Percentiles rank a stretch among this genome's conserved stretches.
Evolutionary conservation across 2,329 filamentous ascomycete genomes (phyloP).

Genomic region (Triangularia verruculosa): DNA sequence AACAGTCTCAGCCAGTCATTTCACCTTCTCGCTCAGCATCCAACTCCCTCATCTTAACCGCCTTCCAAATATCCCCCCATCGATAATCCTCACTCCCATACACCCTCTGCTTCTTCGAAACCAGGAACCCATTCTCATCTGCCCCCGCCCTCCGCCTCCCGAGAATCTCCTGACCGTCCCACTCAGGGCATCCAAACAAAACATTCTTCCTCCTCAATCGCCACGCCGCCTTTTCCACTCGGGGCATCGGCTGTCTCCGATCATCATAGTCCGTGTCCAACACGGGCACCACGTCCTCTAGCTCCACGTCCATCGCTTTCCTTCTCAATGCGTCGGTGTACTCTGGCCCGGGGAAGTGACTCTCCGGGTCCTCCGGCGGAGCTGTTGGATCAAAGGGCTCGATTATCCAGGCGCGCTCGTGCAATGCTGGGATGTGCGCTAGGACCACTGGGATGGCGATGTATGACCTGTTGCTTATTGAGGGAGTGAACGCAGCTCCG

Average conservation of each 20-base stretch:
- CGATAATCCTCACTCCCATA: conserved; percentile 26
- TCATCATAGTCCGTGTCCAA: conserved; percentile 21
- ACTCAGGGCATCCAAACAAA: conserved; percentile 17
- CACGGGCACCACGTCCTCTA: conserved; percentile 18
- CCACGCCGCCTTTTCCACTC: conserved; percentile 12
- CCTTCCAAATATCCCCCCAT: conserved; percentile 13
- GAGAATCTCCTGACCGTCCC: background rate
- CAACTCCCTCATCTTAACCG: background rate
- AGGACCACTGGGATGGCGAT: conserved; percentile 22
- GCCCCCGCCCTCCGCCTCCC: no score
- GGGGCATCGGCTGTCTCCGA: conserved; percentile 1
- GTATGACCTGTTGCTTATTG: conserved; percentile 19
- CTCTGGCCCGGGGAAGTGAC: conserved; percentile 12
- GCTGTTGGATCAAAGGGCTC: conserved; percentile 24
- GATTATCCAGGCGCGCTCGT: conserved; percentile 23
- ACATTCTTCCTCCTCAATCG: conserved; percentile 14
- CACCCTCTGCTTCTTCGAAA: conserved; percentile 23
- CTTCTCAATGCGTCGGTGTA: background rate
- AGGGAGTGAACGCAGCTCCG: conserved; percentile 10
- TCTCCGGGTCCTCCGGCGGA: conserved; percentile 1
- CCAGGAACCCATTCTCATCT: conserved; percentile 4
- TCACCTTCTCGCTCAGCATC: background rate
- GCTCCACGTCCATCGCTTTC: background rate
- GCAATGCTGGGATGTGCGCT: conserved; percentile 18
- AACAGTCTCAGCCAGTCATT: no score